Evolutionary conservation across 371 early-diverging fungal species (phyloP).

Genomic region (Rhizopus arrhizus): DNA sequence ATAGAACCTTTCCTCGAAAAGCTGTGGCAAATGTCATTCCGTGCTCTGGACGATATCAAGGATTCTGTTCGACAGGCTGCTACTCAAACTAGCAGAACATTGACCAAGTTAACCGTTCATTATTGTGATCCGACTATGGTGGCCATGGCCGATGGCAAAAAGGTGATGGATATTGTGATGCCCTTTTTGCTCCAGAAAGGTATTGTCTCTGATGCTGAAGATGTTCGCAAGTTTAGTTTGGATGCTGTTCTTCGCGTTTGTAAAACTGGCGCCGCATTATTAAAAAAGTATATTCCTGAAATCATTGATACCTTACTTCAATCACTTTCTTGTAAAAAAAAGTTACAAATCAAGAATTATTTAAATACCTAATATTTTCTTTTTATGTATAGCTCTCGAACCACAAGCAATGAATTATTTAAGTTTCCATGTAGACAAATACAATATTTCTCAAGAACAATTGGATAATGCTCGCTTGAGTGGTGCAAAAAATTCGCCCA

Average conservation of each 20-base stretch:
- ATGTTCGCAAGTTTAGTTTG: constrained; percentile 84
- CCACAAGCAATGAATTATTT: constrained; percentile 77
- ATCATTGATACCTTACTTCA: constrained; percentile 80
- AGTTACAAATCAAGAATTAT: too few species aligned
- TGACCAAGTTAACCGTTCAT: constrained; percentile 80
- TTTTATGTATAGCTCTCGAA: constrained; percentile 43
- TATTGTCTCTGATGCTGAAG: constrained; percentile 82
- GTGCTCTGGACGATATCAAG: constrained; percentile 92
- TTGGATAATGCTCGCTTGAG: constrained; percentile 76
- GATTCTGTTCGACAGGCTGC: constrained; percentile 88
- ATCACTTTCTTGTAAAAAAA: constrained; percentile 67
- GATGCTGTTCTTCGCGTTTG: constrained; percentile 81
- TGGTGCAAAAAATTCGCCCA: constrained; percentile 75
- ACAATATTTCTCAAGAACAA: constrained; percentile 86
- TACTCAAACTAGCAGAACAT: constrained; percentile 74
- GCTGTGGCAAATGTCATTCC: constrained; percentile 88
- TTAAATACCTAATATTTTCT: too few species aligned
- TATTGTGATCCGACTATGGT: constrained; percentile 80
- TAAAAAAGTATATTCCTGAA: constrained; percentile 74
- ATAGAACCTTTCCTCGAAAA: constrained; percentile 76
- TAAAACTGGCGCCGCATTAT: constrained; percentile 71
- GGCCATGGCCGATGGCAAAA: constrained; percentile 60
- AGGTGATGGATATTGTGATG: constrained; percentile 77
- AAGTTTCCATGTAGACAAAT: constrained; percentile 87
- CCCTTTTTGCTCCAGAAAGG: constrained; percentile 87